Evolutionary conservation across 768 basidiomycete species (phyloP), one percentile per base, ranked within the genome.

Genomic region (Lyophyllum atratum): DNA sequence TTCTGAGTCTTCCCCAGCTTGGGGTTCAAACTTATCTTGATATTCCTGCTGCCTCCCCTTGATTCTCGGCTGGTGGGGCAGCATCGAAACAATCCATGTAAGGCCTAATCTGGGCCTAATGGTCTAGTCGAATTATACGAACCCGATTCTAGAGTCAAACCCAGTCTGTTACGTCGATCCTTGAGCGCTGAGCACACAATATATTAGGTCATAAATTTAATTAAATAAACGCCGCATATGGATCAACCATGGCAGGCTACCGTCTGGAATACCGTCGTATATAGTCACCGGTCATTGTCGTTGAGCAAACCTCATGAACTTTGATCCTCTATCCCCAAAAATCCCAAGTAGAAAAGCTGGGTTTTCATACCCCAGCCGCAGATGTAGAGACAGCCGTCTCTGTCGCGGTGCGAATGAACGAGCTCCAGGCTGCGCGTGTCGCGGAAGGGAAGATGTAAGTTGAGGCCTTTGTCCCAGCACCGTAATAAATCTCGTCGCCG

Each of bases 361-460:
- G n/a, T n/a, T n/a, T n/a, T 54, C 33, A 54, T 55, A 46, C 37
- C 24, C 28, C 11, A 37, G 54, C 4, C 12, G 45, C 54, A n/a
- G 56, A 47, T 3, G 63, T 59, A 12, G 71, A 62, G 10, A 24
- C 49, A 19, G 68, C 71, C 17, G 76, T 72, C 29, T 74, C 76
- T 1, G 81, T n/a, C n/a, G n/a, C n/a, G n/a, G n/a, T 79, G 21
- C 65, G 68, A 19, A 84, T 74, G 60, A 80, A 85, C 3, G 72
- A 67, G 28, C 76, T 63, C 86, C 86, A 87, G 0, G 85, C 84
- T 5, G 75, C 76, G 45, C 81, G 76, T 2, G 85, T 87, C 0
- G 80, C 80, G 0, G 75, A 67, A 10, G 86, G 84, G 63, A 79
- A 84, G 17, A 80, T 70, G 62, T 80, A 83, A 11, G 82, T 85